Evolutionary conservation across 495 filamentous ascomycete species (phyloP), one percentile per base, ranked within the genome.

Genomic region (Pyrenula aspistea): DNA sequence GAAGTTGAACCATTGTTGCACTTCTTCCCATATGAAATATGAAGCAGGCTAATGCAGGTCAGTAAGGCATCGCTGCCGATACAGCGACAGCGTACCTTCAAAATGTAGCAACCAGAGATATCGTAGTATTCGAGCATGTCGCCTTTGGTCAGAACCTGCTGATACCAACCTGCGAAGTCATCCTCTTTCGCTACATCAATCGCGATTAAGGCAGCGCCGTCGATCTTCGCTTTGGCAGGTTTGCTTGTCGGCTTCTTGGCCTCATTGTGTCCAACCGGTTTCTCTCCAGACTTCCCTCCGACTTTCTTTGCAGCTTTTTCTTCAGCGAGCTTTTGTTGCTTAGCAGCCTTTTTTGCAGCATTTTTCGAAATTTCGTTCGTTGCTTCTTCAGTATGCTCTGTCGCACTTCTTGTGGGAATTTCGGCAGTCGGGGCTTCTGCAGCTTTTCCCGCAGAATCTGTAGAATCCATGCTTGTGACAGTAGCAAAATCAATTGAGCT

Each of bases 111-210:
- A 36, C 91, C 91, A 21, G 90, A 90, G 57, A 97, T 88, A 73
- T 96, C 88, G 61, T 91, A 89, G 76, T 91, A 95, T 54, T 92
- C 88, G 63, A 97, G 81, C 84, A 98, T 85, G 62, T 96, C 87
- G 65, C 88, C 88, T 78, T 98, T 98, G 58, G 87, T 85, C 47
- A 98, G 83, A 47, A 95, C 86, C 69, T 98, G 90, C 70, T 94
- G 88, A 67, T 98, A 98, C 93, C 93, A 97, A 64, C 79, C 80
- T 21, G 88, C 77, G 68, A 98, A 93, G 72, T 96, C 87, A n/a
- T 83, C 81, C 55, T 86, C 78, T 71, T 97, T 97, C 54, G 75
- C 71, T 20, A 84, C 79, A 60, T 89, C 89, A 60, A 96, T 95
- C 62, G 91, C 89, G 63, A 94, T 95, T 59, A 95, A 68, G 55